phyloP scores from a whole-genome alignment of 2,329 filamentous ascomycete species.

The Fusarium beomiforme region DNA sequence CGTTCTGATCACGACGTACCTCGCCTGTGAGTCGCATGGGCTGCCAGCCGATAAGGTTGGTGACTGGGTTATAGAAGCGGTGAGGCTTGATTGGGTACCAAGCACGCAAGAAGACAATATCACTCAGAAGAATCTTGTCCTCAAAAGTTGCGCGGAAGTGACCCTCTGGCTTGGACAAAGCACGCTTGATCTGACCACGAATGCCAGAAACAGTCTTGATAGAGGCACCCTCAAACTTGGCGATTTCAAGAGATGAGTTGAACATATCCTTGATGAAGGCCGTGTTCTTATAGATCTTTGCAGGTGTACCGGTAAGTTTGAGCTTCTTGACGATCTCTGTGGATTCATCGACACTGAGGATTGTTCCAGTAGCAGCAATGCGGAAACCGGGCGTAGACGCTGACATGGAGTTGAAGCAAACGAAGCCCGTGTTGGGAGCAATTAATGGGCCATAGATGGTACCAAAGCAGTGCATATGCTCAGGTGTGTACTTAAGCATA shows the following conservation, averaged over 20 bases:
- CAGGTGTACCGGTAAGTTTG: conserved; percentile 91
- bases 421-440: conserved; percentile 95
- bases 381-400: conserved; percentile 89
- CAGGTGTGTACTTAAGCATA: conserved; percentile 98
- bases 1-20: conserved; percentile 79
- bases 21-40: conserved; percentile 95
- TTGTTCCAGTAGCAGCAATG: conserved; percentile 92
- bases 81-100: conserved; percentile 98
- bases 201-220: conserved; percentile 97
- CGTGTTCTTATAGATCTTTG: conserved; percentile 99
- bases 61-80: conserved; percentile 96
- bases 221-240: conserved; percentile 96
- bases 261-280: conserved; percentile 99
- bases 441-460: conserved; percentile 96
- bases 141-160: conserved; percentile 98
- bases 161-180: conserved; percentile 91
- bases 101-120: conserved; percentile 94
- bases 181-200: conserved; percentile 96
- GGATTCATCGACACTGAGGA: conserved; percentile 92
- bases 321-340: conserved; percentile 99
- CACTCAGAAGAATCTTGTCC: conserved; percentile 96
- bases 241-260: conserved; percentile 88
- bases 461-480: conserved; percentile 99
- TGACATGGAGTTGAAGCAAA: conserved; percentile 89
- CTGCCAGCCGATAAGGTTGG: conserved; percentile 91